Base-by-base conservation (phyloP, 257 asterid species). In the Primulina tabacum region DNA sequence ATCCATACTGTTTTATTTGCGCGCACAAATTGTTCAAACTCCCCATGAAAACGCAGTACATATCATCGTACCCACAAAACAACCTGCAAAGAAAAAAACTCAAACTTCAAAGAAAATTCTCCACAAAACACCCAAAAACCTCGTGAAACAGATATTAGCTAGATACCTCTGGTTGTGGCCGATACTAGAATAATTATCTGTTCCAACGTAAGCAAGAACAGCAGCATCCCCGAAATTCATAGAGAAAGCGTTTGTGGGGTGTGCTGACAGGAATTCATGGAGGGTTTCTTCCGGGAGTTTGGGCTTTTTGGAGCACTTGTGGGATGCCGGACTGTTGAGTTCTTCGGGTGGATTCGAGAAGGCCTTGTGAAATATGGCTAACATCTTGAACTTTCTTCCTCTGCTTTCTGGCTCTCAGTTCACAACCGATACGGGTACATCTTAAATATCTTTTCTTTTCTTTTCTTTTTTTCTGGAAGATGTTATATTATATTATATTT, bases 341-440 rank as follows among this genome's bases (percentile, higher is more conserved):
- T 89, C 98, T 18, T 85, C 81, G 0, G 98, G 98, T 2, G 95
- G 97, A 79, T 89, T 76, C n/a, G 94, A 89, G 67, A 86, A 88
- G 8, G 90, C 85, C 72, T 88, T 82, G 70, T 89, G 90, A 70
- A 92, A 92, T 64, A 92, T 89, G 0, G 86, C 98, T 84, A 92
- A 74, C 96, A 92, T 89, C 65, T 60, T 28, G 57, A 29, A 6
- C 5, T 30, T 1, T 33, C 55, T 60, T 8, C 24, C 10, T 18
- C 43, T 47, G 35, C 28, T 30, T 71, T 62, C 37, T 62, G 16
- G 1, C 34, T 28, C 11, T 21, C 65, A 12, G 64, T 9, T 28
- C 4, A 28, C 30, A 28, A 28, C 4, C 30, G 30, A 3, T 28
- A 28, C 4, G 30, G 30, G 30, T 24, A 24, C 26, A 24, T 24